Evolutionary conservation across 2,329 filamentous ascomycete species (phyloP), one percentile per base, ranked within the genome.

Genomic region (Hirsutella thompsonii): DNA sequence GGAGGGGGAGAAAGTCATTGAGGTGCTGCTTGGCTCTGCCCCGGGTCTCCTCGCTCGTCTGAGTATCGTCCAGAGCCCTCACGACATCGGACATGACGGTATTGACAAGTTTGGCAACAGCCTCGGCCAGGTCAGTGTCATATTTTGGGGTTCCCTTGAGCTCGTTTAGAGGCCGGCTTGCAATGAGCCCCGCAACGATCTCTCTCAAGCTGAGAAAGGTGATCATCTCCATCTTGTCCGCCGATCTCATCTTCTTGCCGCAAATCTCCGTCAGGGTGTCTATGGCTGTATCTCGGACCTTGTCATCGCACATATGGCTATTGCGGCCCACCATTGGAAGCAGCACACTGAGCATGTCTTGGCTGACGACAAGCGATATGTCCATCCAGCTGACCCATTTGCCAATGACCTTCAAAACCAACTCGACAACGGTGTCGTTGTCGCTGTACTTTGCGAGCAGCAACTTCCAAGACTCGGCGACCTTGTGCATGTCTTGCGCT

Each of bases 351-450:
- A 96, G 77, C 74, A 94, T 92, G 41, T 81, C 76, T 56, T 89
- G 78, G 60, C 93, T 94, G 52, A 98, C 86, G 36, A 98, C 80
- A 43, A 98, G 70, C 39, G 83, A 84, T 52, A 98, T 96, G 56
- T 96, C 92, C 55, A 93, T 94, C 92, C 92, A 98, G 72, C 88
- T 93, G 45, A 94, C 88, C 90, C 92, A 98, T 59, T 90, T 92
- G 30, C 87, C 88, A 49, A 98, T 79, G n/a, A 88, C 83, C 62
- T 83, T 87, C 40, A 98, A 71, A 52, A 85, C 89, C 72, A 93
- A 80, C 59, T 95, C 88, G 35, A 94, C 74, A 43, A 96, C 74
- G 34, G 65, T 59, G 54, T 88, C 80, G 49, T 83, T 76, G 54
- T 74, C 75, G 49, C 72, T 70, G 73, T 89, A 96, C 53, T 81